A percentile compares a stretch with the other conserved stretches of the same genome.
These are phyloP conservation scores for Tetrapyrgos nigripes DNA, from an alignment of 1,284 basidiomycete species.

Conservation along the genomic window DNA sequence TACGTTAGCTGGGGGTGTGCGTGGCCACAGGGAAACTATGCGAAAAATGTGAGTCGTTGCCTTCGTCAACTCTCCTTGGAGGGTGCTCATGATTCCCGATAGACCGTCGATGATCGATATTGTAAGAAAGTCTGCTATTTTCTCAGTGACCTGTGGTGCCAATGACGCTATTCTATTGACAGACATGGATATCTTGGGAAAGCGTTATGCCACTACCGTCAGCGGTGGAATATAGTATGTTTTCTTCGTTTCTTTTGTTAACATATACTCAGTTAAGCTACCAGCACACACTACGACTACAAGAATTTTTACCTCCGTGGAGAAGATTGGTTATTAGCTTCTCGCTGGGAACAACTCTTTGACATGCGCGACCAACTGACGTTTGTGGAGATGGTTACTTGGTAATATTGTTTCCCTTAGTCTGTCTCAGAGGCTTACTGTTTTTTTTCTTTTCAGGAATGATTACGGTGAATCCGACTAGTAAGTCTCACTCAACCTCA, in stretches of 20 bases:
- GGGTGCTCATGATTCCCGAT: no score
- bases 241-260: not conserved
- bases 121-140: conserved; percentile 37
- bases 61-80: no score
- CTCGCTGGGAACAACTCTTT: conserved; percentile 50
- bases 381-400: conserved; percentile 52
- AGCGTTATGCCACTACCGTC: conserved; percentile 47
- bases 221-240: conserved; percentile 45
- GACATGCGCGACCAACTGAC: conserved; percentile 42
- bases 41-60: conserved; percentile 47
- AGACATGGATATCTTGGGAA: conserved; percentile 48
- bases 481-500: conserved; percentile 36
- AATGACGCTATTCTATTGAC: no score
- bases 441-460: conserved; percentile 38
- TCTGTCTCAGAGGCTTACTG: not conserved
- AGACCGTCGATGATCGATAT: conserved; percentile 45
- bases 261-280: not conserved
- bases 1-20: conserved; percentile 54
- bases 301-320: conserved; percentile 50
- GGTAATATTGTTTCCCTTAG: conserved; percentile 30
- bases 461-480: conserved; percentile 50
- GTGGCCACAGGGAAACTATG: conserved; percentile 47
- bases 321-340: conserved; percentile 50
- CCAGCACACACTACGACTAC: conserved; percentile 42
- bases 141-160: not conserved